phyloP scores from a whole-genome alignment of 2,329 filamentous ascomycete genomes.

The Colletotrichum sp. region DNA sequence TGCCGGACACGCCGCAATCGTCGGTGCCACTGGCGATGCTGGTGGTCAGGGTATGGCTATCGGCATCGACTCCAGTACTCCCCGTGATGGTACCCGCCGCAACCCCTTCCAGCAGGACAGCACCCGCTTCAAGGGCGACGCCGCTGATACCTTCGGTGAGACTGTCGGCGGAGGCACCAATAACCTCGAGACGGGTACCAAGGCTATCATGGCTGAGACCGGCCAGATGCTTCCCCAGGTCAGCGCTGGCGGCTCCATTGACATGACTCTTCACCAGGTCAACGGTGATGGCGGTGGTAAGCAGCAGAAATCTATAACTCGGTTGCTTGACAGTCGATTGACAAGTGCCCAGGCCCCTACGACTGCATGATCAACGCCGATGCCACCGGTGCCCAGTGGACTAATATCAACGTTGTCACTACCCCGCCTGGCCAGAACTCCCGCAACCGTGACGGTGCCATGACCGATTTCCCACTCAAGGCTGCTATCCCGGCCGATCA shows the following conservation, averaged over 20 bases:
- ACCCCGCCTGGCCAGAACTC: slow-evolving; percentile 57
- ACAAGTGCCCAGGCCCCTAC: slow-evolving; percentile 47
- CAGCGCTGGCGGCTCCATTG: slow-evolving; percentile 57
- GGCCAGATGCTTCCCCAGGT: slow-evolving; percentile 65
- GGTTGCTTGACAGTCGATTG: neutral
- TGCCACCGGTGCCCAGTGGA: slow-evolving; percentile 59
- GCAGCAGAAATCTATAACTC: neutral
- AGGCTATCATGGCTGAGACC: slow-evolving; percentile 61
- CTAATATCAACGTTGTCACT: slow-evolving; percentile 57
- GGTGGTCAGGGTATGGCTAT: slow-evolving; percentile 60
- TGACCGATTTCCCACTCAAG: slow-evolving; percentile 55
- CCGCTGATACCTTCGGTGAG: slow-evolving; percentile 60
- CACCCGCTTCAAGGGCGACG: slow-evolving; percentile 63
- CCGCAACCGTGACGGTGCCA: slow-evolving; percentile 47
- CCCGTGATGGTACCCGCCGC: slow-evolving; percentile 65
- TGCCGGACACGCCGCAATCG: slow-evolving; percentile 66
- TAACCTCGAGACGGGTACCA: slow-evolving; percentile 60
- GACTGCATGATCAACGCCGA: slow-evolving; percentile 68
- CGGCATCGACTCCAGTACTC: slow-evolving; percentile 58
- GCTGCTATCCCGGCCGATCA: slow-evolving; percentile 60
- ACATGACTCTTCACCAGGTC: slow-evolving; percentile 71
- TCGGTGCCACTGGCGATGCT: slow-evolving; percentile 59
- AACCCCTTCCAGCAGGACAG: slow-evolving; percentile 68
- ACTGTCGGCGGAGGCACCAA: slow-evolving; percentile 63
- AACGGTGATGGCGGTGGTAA: slow-evolving; percentile 68